Evolutionary conservation across 331 rosid genomes (phyloP), one percentile per base, ranked within the genome.

Genomic region (Quercus phellos): DNA sequence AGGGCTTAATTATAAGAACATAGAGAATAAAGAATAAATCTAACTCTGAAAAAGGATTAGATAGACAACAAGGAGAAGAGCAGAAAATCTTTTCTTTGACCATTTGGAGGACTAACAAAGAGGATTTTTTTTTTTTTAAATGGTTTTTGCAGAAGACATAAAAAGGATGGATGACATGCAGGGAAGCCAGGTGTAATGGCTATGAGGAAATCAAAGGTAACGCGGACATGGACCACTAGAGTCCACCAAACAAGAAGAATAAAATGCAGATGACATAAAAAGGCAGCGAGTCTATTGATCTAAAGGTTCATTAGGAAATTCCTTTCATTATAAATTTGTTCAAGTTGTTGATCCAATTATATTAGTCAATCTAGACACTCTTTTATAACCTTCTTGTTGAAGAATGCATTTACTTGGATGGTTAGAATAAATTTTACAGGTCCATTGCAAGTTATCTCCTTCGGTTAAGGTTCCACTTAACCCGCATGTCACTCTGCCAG

Each of bases 1-100:
- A 87, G 89, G 92, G 85, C 85, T 86, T 84, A 69, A 55, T 82
- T 77, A 90, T 85, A 88, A 92, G 93, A 85, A 86, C 73, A 51
- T 29, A 79, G 71, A 77, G 27, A 78, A 51, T 24, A 79, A 71
- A 77, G 27, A 78, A 61, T 3, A 35, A 73, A 61, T 56, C 77
- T 27, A 68, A 35, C 50, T 55, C 34, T 4, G 69, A 19, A 74
- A 73, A 67, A 32, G 26, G 70, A 82, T 34, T 78, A 77, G 53
- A 58, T 72, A 72, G 5, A 35, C 54, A 74, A 64, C 73, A 76
- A 68, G 30, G 29, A 22, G 58, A 19, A 38, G 51, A n/a, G 29
- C 6, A 18, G 26, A 26, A 59, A 75, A 70, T 30, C 24, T 42
- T 70, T 26, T 78, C 29, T 30, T 56, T n/a, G 50, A 70, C 58